Conservation (phyloP, 345 rosid genomes). For the Punica granatum region DNA sequence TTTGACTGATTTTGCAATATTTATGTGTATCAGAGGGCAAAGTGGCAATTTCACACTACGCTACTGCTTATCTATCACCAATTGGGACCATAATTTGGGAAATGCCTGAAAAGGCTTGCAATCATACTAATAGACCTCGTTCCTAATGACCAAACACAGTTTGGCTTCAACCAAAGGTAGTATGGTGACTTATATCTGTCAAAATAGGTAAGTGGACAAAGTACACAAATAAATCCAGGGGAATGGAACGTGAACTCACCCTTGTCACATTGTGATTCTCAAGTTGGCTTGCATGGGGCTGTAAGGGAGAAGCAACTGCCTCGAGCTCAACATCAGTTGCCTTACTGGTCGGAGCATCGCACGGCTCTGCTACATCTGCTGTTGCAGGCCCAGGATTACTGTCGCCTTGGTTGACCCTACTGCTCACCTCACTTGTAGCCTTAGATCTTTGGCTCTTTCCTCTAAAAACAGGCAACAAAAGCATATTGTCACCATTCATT, state of each 20-base stretch:
- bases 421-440: slow-evolving; percentile 29
- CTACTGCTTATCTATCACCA: not conserved
- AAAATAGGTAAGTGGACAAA: not conserved
- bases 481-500: slow-evolving; percentile 9
- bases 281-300: slow-evolving; percentile 23
- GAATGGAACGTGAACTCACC: slow-evolving; percentile 6
- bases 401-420: slow-evolving; percentile 38
- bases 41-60: not conserved
- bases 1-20: not conserved
- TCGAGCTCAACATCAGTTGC: slow-evolving; percentile 39
- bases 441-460: slow-evolving; percentile 45
- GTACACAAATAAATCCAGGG: not conserved
- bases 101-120: not conserved
- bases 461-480: slow-evolving; percentile 23
- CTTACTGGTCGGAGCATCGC: slow-evolving; percentile 31
- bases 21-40: not conserved
- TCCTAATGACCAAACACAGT: too few relatives aligned
- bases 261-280: slow-evolving; percentile 46
- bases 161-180: not conserved
- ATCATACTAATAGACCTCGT: too few relatives aligned
- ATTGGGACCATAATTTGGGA: not conserved
- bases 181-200: not conserved
- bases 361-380: slow-evolving; percentile 28
- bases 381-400: slow-evolving; percentile 33
- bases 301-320: slow-evolving; percentile 28